phyloP scores from a whole-genome alignment of 176 grass and related monocot species.

The Triticum turgidum region DNA sequence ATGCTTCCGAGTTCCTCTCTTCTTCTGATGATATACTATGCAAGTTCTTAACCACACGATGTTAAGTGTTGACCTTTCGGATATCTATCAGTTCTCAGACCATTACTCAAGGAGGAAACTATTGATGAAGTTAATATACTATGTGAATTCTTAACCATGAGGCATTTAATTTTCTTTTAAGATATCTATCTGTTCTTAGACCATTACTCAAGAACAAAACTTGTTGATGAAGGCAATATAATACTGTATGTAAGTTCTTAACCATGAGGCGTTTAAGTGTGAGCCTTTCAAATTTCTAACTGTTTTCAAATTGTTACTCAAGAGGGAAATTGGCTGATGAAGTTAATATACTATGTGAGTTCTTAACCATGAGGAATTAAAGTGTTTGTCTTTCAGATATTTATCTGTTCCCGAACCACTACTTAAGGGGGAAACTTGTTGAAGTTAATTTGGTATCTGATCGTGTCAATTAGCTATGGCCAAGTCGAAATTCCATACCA shows the following conservation, averaged over 20 bases:
- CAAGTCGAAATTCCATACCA: constrained; percentile 48
- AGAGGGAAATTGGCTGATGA: constrained; percentile 53
- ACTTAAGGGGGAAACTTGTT: constrained; percentile 29
- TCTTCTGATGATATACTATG: constrained; percentile 62
- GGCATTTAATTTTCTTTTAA: constrained; percentile 61
- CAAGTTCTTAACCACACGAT: constrained; percentile 58
- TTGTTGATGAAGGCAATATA: constrained; percentile 46
- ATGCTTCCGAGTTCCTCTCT: constrained; percentile 51
- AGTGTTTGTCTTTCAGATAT: constrained; percentile 65
- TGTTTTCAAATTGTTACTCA: no score
- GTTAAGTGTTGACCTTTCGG: constrained; percentile 61
- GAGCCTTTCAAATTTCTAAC: no score
- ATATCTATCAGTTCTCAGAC: constrained; percentile 64
- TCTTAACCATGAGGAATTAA: constrained; percentile 50
- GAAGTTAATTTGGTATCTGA: constrained; percentile 55
- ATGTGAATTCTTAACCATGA: constrained; percentile 64
- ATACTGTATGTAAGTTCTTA: constrained; percentile 54
- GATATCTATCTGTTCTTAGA: constrained; percentile 65
- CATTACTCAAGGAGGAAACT: constrained; percentile 17
- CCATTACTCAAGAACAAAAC: constrained; percentile 18
- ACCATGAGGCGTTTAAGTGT: neutral
- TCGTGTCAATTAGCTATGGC: constrained; percentile 48
- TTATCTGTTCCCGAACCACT: constrained; percentile 54
- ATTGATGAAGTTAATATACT: constrained; percentile 36
- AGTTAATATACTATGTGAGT: constrained; percentile 65